phyloP scores from a whole-genome alignment of 2,329 filamentous ascomycete species.

The Cladophialophora exuberans region DNA sequence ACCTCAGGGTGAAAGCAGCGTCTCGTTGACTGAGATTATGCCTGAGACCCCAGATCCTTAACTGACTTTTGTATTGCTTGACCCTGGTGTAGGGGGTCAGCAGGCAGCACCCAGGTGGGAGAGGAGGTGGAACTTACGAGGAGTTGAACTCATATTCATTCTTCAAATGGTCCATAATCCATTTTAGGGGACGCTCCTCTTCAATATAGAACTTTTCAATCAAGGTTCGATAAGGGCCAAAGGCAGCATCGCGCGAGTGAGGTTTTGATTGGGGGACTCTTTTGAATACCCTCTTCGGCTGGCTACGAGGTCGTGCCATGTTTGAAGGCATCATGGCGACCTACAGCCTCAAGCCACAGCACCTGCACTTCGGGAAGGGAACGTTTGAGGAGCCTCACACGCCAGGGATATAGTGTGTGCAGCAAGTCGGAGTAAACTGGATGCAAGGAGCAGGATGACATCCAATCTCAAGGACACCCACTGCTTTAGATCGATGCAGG shows the following conservation, averaged over 20 bases:
- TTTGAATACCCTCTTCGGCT: slow-evolving; percentile 8
- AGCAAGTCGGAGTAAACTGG: slow-evolving; percentile 3
- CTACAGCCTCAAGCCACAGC: slow-evolving; percentile 6
- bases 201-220: slow-evolving; percentile 19
- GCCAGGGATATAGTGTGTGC: slow-evolving; percentile 1
- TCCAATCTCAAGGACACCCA: slow-evolving; percentile 10
- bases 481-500: slow-evolving; percentile 7
- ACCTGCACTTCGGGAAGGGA: slow-evolving; percentile 9
- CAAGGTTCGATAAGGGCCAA: slow-evolving; percentile 7
- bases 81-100: slow-evolving; percentile 7
- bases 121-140: slow-evolving; percentile 12
- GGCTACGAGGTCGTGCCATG: slow-evolving; percentile 5
- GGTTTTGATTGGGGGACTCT: slow-evolving; percentile 18
- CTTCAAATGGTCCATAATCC: slow-evolving; percentile 19
- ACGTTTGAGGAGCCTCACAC: slow-evolving; percentile 5
- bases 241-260: slow-evolving; percentile 2
- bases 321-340: slow-evolving; percentile 5
- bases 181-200: slow-evolving; percentile 11
- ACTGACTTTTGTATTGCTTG: slow-evolving; percentile 26
- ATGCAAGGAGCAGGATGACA: slow-evolving; percentile 4
- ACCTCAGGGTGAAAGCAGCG: slow-evolving; percentile 24
- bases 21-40: slow-evolving; percentile 20
- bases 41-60: slow-evolving; percentile 22
- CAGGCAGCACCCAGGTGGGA: background rate
- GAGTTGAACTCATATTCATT: slow-evolving; percentile 11